These are phyloP conservation scores for Earliella scabrosa DNA, from an alignment of 1,284 basidiomycete species.

Conservation along the genomic window DNA sequence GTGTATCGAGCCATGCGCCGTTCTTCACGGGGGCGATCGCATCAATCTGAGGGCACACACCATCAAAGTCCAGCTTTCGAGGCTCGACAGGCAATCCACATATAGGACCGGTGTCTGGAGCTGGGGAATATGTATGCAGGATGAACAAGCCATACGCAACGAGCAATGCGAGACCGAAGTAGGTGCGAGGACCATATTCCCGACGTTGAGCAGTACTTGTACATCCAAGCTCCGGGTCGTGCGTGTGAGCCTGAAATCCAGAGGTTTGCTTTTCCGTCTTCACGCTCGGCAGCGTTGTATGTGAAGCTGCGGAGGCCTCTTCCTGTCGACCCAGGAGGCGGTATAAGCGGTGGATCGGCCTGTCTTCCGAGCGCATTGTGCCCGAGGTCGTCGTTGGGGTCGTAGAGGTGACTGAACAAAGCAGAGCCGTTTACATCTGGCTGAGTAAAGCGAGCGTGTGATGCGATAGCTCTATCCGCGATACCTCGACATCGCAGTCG, in stretches of 20 bases:
- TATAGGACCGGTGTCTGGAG: constrained; percentile 2
- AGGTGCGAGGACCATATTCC: no score
- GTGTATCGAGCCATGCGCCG: constrained; percentile 31
- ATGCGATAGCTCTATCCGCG: no score
- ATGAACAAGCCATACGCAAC: constrained; percentile 9
- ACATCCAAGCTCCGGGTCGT: no score
- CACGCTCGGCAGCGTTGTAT: not conserved
- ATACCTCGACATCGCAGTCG: no score
- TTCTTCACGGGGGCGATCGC: constrained; percentile 36
- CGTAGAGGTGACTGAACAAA: no score
- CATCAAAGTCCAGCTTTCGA: not conserved
- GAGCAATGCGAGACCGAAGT: not conserved
- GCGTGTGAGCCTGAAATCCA: not conserved
- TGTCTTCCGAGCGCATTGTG: constrained; percentile 3
- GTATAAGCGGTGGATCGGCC: not conserved
- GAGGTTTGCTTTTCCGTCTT: not conserved
- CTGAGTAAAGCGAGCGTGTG: no score
- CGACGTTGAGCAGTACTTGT: no score
- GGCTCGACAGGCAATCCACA: not conserved
- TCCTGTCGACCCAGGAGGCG: not conserved
- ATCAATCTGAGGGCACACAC: constrained; percentile 30
- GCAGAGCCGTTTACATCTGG: no score
- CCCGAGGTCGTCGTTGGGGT: no score
- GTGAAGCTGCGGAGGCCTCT: not conserved
- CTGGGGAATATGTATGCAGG: no score